Conservation (phyloP, 345 rosid genomes). For the Salix udensis region DNA sequence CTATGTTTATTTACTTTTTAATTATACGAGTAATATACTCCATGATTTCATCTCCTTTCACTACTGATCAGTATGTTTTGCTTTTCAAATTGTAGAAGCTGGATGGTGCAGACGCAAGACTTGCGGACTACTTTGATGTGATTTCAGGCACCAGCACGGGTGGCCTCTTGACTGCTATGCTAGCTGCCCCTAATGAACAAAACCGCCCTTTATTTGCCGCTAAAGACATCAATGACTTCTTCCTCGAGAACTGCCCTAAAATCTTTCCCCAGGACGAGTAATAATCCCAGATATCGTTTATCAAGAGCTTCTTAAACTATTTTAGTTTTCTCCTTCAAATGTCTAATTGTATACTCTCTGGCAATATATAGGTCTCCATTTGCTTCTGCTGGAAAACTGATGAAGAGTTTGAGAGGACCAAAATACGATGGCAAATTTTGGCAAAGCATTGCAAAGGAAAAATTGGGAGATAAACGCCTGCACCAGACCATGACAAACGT, state of each 20-base stretch:
- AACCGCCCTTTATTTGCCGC: constrained; percentile 70
- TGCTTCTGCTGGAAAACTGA: constrained; percentile 26
- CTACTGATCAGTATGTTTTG: neutral
- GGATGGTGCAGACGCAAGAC: constrained; percentile 59
- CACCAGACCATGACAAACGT: constrained; percentile 62
- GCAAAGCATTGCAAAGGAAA: constrained; percentile 36
- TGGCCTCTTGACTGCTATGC: constrained; percentile 68
- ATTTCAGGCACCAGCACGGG: constrained; percentile 17
- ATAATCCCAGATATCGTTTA: neutral
- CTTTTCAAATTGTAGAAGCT: constrained; percentile 38
- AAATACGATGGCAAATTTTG: constrained; percentile 57
- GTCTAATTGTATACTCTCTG: neutral
- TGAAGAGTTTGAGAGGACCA: constrained; percentile 53
- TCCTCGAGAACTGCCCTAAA: constrained; percentile 14
- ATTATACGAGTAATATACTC: too few species aligned
- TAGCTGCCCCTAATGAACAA: constrained; percentile 47
- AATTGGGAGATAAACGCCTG: constrained; percentile 43
- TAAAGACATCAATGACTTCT: constrained; percentile 45
- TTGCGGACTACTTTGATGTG: constrained; percentile 24
- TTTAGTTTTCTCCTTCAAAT: neutral
- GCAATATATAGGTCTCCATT: constrained; percentile 10
- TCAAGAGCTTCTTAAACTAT: too few species aligned
- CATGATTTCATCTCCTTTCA: neutral
- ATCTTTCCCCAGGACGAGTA: constrained; percentile 16
- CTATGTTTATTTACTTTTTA: too few species aligned